Evolutionary conservation across 2,329 filamentous ascomycete species (phyloP).

Genomic region (Stromatinia cepivora): DNA sequence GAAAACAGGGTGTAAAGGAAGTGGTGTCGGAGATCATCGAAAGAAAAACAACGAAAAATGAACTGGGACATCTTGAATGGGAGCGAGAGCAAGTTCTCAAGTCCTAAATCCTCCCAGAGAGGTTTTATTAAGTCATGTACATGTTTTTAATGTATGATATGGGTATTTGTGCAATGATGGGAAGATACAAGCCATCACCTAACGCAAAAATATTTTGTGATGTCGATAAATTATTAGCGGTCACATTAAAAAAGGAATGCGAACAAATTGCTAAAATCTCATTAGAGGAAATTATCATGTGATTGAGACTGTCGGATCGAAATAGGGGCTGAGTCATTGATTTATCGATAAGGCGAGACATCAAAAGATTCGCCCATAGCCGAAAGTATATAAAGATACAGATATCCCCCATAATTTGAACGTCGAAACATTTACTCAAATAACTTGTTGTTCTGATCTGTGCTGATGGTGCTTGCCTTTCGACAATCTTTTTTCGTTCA

Average conservation of each 20-base stretch:
- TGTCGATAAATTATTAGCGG: conserved; percentile 28
- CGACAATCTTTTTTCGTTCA: conserved; percentile 17
- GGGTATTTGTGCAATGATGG: conserved; percentile 30
- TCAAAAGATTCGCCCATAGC: conserved; percentile 24
- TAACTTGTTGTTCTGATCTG: not conserved
- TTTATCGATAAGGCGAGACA: conserved; percentile 33
- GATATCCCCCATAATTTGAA: conserved; percentile 4
- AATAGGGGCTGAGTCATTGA: conserved; percentile 35
- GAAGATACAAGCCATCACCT: conserved; percentile 24
- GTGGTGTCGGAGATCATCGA: conserved; percentile 68
- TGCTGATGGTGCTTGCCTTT: conserved; percentile 9
- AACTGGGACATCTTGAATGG: conserved; percentile 41
- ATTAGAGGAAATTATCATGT: conserved; percentile 33
- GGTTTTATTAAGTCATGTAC: conserved; percentile 18
- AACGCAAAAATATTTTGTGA: conserved; percentile 17
- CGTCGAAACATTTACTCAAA: not conserved
- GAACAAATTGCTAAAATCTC: conserved; percentile 9
- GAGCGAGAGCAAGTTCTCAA: conserved; percentile 18
- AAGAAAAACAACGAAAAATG: conserved; percentile 42
- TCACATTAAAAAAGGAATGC: conserved; percentile 30
- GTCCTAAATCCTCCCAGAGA: not conserved
- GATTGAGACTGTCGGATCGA: conserved; percentile 27
- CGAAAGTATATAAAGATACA: conserved; percentile 36
- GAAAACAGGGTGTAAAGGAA: conserved; percentile 68
- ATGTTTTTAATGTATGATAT: conserved; percentile 25